phyloP scores from a whole-genome alignment of 2,329 filamentous ascomycete species.

The Penicillium sp. region DNA sequence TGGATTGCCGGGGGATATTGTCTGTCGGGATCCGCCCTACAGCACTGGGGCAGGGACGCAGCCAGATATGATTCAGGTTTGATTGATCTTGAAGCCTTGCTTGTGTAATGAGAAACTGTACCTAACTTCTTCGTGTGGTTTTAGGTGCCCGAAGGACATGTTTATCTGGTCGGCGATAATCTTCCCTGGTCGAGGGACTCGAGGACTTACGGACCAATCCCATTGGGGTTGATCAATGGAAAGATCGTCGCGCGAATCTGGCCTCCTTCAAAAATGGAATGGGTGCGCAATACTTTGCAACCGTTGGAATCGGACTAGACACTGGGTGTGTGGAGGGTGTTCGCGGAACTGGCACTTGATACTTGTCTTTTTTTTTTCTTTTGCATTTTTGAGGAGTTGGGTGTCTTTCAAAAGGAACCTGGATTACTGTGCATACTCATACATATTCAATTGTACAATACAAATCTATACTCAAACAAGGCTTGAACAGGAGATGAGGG shows the following conservation, averaged over 20 bases:
- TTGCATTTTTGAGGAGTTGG: conserved; percentile 36
- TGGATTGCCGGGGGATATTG: conserved; percentile 67
- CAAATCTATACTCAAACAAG: conserved; percentile 36
- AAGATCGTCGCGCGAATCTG: conserved; percentile 68
- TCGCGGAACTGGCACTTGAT: neutral
- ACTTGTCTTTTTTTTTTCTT: neutral
- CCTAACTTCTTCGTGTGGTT: conserved; percentile 14
- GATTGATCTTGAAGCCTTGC: conserved; percentile 12
- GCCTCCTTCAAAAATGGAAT: conserved; percentile 41
- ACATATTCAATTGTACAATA: conserved; percentile 50
- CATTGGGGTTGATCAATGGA: conserved; percentile 79
- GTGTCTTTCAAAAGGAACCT: conserved; percentile 26
- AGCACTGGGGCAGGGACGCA: conserved; percentile 37
- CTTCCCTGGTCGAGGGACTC: conserved; percentile 82
- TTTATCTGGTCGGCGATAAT: conserved; percentile 90
- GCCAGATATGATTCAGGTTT: conserved; percentile 56
- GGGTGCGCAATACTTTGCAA: conserved; percentile 44
- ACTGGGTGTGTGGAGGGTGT: conserved; percentile 4
- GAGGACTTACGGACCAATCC: conserved; percentile 81
- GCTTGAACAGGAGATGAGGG: conserved; percentile 28
- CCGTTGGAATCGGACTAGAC: conserved; percentile 32
- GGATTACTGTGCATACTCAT: conserved; percentile 45
- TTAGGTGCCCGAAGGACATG: conserved; percentile 87
- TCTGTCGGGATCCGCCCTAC: conserved; percentile 49
- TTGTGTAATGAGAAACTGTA: conserved; percentile 2